Evolutionary conservation across 1,284 basidiomycete genomes (phyloP).

Genomic region (Pulveroboletus sp.): DNA sequence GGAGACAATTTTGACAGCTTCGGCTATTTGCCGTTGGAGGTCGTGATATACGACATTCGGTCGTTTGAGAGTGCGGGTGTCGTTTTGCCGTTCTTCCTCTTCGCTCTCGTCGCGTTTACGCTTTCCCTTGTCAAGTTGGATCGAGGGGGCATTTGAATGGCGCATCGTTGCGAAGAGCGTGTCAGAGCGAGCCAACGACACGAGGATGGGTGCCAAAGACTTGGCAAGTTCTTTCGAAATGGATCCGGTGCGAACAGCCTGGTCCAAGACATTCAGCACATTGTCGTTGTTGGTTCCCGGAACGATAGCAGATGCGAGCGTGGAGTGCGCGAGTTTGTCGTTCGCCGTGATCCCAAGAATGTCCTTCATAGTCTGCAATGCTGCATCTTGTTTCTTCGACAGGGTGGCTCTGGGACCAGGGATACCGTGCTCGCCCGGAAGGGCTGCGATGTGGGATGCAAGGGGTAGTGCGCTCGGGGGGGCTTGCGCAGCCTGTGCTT

Average conservation of each 20-base stretch:
- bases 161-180: conserved; percentile 61
- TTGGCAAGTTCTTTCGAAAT: conserved; percentile 55
- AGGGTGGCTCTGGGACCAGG: conserved; percentile 1
- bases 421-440: conserved; percentile 1
- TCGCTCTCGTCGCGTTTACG: conserved; percentile 64
- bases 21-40: conserved; percentile 53
- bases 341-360: conserved; percentile 58
- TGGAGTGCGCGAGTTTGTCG: conserved; percentile 54
- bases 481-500: conserved; percentile 51
- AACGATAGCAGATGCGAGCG: conserved; percentile 51
- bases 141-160: conserved; percentile 57
- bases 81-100: conserved; percentile 39
- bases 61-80: conserved; percentile 45
- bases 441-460: background rate
- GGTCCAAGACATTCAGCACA: conserved; percentile 55
- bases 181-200: conserved; percentile 64
- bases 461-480: conserved; percentile 9
- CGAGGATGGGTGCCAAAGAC: conserved; percentile 56
- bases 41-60: conserved; percentile 42
- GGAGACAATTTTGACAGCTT: conserved; percentile 56
- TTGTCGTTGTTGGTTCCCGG: conserved; percentile 48
- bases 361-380: conserved; percentile 58
- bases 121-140: conserved; percentile 64
- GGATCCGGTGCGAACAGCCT: conserved; percentile 46
- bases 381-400: conserved; percentile 53